Evolutionary conservation across 225 moss, liverwort and hornwort genomes (phyloP).

Genomic region (Antitrichia curtipendula): DNA sequence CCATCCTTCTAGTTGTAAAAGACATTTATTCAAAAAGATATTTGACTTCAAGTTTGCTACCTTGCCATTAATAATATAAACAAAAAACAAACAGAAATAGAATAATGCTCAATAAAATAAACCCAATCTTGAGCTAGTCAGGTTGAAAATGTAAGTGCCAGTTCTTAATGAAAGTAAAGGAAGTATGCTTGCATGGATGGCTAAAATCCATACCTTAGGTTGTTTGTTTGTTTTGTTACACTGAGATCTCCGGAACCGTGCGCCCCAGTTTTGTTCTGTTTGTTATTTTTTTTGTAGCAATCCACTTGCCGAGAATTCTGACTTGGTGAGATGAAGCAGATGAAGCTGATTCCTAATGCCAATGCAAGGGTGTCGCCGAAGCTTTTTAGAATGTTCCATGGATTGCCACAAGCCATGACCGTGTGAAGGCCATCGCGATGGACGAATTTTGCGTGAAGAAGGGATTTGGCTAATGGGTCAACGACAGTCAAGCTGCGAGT

Average conservation of each 20-base stretch:
- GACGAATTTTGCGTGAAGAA: slow-evolving; percentile 6
- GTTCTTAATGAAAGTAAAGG: background rate
- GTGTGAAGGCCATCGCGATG: background rate
- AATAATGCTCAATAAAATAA: background rate
- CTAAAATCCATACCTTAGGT: too few relatives aligned
- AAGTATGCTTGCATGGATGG: too few relatives aligned
- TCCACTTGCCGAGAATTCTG: background rate
- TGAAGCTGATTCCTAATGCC: background rate
- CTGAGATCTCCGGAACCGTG: too few relatives aligned
- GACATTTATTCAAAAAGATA: background rate
- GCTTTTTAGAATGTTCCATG: background rate
- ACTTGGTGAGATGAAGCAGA: background rate
- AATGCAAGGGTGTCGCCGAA: background rate
- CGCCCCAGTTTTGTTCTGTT: too few relatives aligned
- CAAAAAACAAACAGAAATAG: too few relatives aligned
- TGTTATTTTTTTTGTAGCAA: background rate
- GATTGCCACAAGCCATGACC: background rate
- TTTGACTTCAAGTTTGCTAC: background rate
- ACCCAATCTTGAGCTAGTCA: background rate
- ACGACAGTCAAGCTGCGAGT: background rate
- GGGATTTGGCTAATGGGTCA: slow-evolving; percentile 28
- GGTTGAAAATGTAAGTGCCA: background rate
- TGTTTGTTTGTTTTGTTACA: too few relatives aligned
- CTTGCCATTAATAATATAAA: background rate
- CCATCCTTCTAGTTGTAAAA: too few relatives aligned